A percentile compares a stretch with the other conserved stretches of the same genome.
Evolutionary conservation across 495 filamentous ascomycete species (phyloP).

Genomic region (Penicillium robsamsonii): DNA sequence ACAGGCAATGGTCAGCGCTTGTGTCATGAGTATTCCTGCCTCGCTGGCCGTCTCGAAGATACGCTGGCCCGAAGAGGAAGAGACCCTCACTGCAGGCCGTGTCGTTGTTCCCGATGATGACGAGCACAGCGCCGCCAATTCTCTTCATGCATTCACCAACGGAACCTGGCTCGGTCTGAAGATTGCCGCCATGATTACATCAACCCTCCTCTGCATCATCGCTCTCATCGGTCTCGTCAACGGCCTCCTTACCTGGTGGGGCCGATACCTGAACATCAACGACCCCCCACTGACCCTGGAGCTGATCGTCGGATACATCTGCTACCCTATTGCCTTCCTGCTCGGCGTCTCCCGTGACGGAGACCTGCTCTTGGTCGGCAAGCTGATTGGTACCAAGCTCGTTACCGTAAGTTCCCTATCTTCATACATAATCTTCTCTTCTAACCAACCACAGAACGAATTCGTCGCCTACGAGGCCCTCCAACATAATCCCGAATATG

Average conservation of each 20-base stretch:
- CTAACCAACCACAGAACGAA: slow-evolving; percentile 50
- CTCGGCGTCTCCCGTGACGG: slow-evolving; percentile 74
- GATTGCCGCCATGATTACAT: slow-evolving; percentile 81
- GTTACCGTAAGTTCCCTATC: slow-evolving; percentile 55
- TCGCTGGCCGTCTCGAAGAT: slow-evolving; percentile 84
- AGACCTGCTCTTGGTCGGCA: slow-evolving; percentile 69
- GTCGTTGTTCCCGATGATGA: slow-evolving; percentile 73
- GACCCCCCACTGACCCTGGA: slow-evolving; percentile 68
- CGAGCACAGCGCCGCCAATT: slow-evolving; percentile 68
- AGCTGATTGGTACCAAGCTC: slow-evolving; percentile 80
- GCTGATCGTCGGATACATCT: slow-evolving; percentile 77
- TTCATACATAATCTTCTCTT: neutral
- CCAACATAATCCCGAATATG: slow-evolving; percentile 44
- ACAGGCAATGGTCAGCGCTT: slow-evolving; percentile 82
- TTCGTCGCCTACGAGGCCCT: slow-evolving; percentile 60
- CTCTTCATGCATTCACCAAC: slow-evolving; percentile 80
- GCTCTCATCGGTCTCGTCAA: slow-evolving; percentile 73
- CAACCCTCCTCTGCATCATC: slow-evolving; percentile 80
- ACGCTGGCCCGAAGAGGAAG: slow-evolving; percentile 83
- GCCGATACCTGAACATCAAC: slow-evolving; percentile 72
- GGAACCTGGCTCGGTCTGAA: slow-evolving; percentile 88
- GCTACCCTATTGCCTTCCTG: slow-evolving; percentile 81
- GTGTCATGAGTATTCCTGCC: slow-evolving; percentile 88
- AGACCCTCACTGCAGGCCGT: slow-evolving; percentile 74
- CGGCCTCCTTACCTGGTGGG: slow-evolving; percentile 86